A percentile compares a stretch with the other conserved stretches of the same genome.
Evolutionary conservation across 2,329 filamentous ascomycete species (phyloP).

Genomic region (Arthrinium puccinioides): DNA sequence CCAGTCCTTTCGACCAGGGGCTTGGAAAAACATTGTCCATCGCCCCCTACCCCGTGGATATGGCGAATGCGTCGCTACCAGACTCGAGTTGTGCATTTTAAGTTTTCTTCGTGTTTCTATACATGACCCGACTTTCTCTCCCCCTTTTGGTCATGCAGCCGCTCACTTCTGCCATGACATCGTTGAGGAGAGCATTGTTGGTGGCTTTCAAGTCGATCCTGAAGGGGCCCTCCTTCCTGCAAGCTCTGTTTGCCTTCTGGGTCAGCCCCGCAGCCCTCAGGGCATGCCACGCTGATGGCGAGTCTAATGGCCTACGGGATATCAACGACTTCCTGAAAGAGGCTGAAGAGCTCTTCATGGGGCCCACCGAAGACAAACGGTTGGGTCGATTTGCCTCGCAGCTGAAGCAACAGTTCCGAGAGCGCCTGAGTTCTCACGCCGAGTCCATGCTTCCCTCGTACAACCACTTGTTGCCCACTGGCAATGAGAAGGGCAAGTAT

Average conservation of each 20-base stretch:
- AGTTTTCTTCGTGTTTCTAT: no score
- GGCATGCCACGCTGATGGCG: constrained; percentile 13
- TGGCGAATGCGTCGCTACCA: no score
- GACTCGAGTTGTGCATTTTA: no score
- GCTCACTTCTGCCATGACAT: constrained; percentile 50
- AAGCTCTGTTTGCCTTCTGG: constrained; percentile 50
- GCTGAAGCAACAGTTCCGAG: constrained; percentile 48
- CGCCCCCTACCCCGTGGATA: no score
- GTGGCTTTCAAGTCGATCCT: constrained; percentile 51
- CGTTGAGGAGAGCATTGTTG: constrained; percentile 45
- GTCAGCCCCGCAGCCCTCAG: constrained; percentile 32
- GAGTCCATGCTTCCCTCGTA: constrained; percentile 61
- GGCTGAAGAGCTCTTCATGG: constrained; percentile 44
- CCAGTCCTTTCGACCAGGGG: no score
- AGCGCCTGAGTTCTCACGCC: constrained; percentile 42
- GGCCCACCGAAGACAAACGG: constrained; percentile 36
- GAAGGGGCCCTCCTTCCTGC: constrained; percentile 51
- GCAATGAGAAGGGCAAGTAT: constrained; percentile 50
- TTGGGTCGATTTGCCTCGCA: constrained; percentile 38
- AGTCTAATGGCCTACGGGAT: constrained; percentile 7
- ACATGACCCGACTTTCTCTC: neutral
- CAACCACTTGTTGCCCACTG: constrained; percentile 56
- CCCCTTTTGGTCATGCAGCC: constrained; percentile 37
- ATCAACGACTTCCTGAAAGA: constrained; percentile 49
- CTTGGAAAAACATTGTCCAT: no score